A percentile compares a stretch with the other conserved stretches of the same genome.
Evolutionary conservation across 1,284 basidiomycete species (phyloP).

Genomic region (Fomitopsis schrenkii): DNA sequence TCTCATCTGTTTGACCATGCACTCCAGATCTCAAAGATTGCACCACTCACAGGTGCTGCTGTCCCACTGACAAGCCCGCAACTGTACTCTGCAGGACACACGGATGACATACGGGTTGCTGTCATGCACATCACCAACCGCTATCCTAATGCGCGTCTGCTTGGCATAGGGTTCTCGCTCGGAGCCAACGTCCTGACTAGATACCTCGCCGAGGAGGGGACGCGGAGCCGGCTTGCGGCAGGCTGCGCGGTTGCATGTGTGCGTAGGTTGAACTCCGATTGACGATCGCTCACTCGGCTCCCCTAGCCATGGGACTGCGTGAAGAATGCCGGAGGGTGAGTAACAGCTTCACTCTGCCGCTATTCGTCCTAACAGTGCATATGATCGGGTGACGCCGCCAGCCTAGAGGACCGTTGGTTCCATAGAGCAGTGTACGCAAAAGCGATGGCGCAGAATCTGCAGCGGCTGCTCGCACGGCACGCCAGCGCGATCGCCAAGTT

Average conservation of each 20-base stretch:
- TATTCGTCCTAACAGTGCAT: neutral
- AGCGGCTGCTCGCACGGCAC: slow-evolving; percentile 65
- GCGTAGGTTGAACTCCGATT: slow-evolving; percentile 25
- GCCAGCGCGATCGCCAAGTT: slow-evolving; percentile 44
- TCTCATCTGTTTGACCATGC: slow-evolving; percentile 3
- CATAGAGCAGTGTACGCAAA: slow-evolving; percentile 76
- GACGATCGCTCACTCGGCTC: neutral
- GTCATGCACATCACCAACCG: slow-evolving; percentile 71
- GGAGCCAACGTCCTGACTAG: slow-evolving; percentile 92
- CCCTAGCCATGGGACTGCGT: slow-evolving; percentile 74
- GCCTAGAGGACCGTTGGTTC: slow-evolving; percentile 62
- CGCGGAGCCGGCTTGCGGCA: slow-evolving; percentile 69
- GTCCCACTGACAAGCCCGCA: slow-evolving; percentile 79
- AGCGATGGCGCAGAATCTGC: slow-evolving; percentile 80
- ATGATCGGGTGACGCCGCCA: slow-evolving; percentile 22
- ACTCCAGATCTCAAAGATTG: slow-evolving; percentile 1
- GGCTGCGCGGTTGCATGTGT: slow-evolving; percentile 83
- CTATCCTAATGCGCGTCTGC: slow-evolving; percentile 79
- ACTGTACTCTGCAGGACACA: slow-evolving; percentile 84
- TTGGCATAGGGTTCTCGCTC: slow-evolving; percentile 91
- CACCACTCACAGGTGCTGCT: slow-evolving; percentile 58
- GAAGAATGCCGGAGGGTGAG: slow-evolving; percentile 54
- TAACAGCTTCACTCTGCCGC: slow-evolving; percentile 14
- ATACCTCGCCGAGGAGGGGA: slow-evolving; percentile 86
- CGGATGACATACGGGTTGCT: slow-evolving; percentile 83